A percentile compares a stretch with the other conserved stretches of the same genome.
phyloP scores from a whole-genome alignment of 2,329 filamentous ascomycete genomes.

The Ascochyta clinopodiicola region DNA sequence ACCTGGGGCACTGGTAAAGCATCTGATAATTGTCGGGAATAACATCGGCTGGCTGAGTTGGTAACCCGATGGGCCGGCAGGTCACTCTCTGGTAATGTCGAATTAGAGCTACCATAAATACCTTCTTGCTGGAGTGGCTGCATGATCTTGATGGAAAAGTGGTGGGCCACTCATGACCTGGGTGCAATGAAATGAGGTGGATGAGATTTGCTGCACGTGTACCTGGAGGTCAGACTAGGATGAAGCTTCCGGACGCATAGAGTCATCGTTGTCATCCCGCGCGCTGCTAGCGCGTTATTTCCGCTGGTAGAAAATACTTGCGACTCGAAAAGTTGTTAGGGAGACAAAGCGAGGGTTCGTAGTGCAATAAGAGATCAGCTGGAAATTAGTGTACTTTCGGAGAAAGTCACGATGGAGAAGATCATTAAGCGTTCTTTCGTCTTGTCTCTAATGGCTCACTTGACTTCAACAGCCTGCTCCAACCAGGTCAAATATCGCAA shows the following conservation, averaged over 20 bases:
- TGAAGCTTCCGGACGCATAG: slow-evolving; percentile 2
- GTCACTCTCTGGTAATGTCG: neutral
- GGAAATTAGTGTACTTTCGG: neutral
- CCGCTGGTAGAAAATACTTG: neutral
- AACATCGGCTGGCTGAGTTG: slow-evolving; percentile 4
- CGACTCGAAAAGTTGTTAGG: neutral
- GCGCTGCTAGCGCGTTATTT: neutral
- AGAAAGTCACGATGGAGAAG: neutral
- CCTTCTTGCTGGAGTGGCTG: neutral
- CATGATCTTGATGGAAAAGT: neutral
- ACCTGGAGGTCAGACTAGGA: slow-evolving; percentile 9
- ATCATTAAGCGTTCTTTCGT: neutral
- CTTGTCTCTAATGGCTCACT: too few species aligned
- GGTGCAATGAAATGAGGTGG: neutral
- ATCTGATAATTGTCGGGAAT: slow-evolving; percentile 14
- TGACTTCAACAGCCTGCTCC: too few species aligned
- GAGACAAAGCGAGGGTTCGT: neutral
- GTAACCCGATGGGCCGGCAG: neutral
- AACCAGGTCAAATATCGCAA: too few species aligned
- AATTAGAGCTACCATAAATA: neutral
- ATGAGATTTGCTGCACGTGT: neutral
- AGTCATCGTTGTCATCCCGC: neutral
- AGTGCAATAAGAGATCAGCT: too few species aligned
- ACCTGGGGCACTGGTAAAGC: neutral
- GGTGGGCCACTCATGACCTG: neutral